A percentile compares a stretch with the other conserved stretches of the same genome.
phyloP scores from a whole-genome alignment of 352 stramenopile genomes.

The Phytophthora europaea region DNA sequence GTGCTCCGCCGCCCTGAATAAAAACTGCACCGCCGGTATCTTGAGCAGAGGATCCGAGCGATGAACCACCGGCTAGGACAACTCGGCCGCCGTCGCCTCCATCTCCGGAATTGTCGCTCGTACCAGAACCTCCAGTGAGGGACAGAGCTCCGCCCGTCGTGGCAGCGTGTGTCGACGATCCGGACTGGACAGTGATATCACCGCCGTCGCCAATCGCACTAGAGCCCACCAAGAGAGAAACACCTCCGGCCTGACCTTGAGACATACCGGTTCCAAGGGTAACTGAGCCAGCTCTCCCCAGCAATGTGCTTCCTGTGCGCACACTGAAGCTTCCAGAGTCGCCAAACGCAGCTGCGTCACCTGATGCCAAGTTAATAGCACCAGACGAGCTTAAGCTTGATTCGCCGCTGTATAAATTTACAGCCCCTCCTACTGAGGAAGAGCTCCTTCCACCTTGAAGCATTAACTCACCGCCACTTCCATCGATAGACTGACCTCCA shows the following conservation, averaged over 20 bases:
- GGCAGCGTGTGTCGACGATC: constrained; percentile 55
- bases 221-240: constrained; percentile 51
- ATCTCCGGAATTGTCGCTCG: constrained; percentile 77
- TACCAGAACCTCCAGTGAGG: constrained; percentile 59
- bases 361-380: constrained; percentile 47
- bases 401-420: constrained; percentile 50
- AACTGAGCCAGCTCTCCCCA: constrained; percentile 53
- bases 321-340: constrained; percentile 53
- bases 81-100: constrained; percentile 74
- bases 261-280: constrained; percentile 56
- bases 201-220: constrained; percentile 63
- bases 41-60: constrained; percentile 58
- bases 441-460: constrained; percentile 47
- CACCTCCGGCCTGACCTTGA: constrained; percentile 44
- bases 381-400: constrained; percentile 63
- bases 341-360: constrained; percentile 47
- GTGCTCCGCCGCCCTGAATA: constrained; percentile 59
- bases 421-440: constrained; percentile 55
- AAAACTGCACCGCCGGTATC: constrained; percentile 64
- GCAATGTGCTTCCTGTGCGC: constrained; percentile 45
- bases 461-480: constrained; percentile 43
- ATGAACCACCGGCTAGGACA: constrained; percentile 59
- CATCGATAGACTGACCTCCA: constrained; percentile 54
- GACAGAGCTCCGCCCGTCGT: constrained; percentile 61
- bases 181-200: constrained; percentile 57